phyloP scores from a whole-genome alignment of 192 early-diverging fungal genomes.

The Coemansia biformis region DNA sequence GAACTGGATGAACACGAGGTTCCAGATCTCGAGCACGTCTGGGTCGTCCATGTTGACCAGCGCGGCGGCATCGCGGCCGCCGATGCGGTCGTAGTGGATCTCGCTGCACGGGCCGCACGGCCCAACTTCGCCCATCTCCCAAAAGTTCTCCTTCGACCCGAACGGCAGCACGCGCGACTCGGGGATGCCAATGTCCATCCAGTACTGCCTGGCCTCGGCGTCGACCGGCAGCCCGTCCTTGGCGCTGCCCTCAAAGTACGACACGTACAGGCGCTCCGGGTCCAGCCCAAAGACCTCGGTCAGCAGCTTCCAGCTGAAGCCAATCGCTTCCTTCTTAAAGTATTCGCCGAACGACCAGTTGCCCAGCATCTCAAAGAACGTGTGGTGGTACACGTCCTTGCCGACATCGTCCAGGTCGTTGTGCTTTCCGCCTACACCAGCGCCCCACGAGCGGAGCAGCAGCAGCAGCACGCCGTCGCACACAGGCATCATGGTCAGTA shows the following conservation, averaged over 20 bases:
- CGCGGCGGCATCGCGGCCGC: slow-evolving; percentile 78
- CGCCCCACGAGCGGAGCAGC: no score
- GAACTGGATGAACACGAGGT: slow-evolving; percentile 98
- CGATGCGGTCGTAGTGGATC: slow-evolving; percentile 97
- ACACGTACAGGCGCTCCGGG: slow-evolving; percentile 87
- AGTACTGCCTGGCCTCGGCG: slow-evolving; percentile 84
- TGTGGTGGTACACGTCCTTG: slow-evolving; percentile 97
- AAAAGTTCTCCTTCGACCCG: slow-evolving; percentile 94
- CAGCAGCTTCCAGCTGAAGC: slow-evolving; percentile 87
- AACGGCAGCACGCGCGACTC: slow-evolving; percentile 81
- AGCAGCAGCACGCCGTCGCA: no score
- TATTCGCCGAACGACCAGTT: slow-evolving; percentile 99
- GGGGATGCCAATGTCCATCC: slow-evolving; percentile 83
- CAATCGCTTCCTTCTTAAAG: slow-evolving; percentile 95
- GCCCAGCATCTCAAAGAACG: slow-evolving; percentile 99
- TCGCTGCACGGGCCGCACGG: slow-evolving; percentile 98
- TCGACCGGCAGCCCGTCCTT: slow-evolving; percentile 75
- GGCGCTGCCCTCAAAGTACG: slow-evolving; percentile 92
- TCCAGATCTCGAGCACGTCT: slow-evolving; percentile 98
- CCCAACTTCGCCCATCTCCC: slow-evolving; percentile 98
- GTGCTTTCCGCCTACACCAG: slow-evolving; percentile 83
- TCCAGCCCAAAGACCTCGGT: slow-evolving; percentile 78
- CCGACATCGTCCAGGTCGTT: slow-evolving; percentile 99
- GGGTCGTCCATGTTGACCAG: slow-evolving; percentile 98
- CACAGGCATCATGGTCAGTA: no score